Percentiles rank a stretch among this genome's conserved stretches.
Conservation (phyloP, 2,329 filamentous ascomycete genomes). For the Albifimbria verrucaria region DNA sequence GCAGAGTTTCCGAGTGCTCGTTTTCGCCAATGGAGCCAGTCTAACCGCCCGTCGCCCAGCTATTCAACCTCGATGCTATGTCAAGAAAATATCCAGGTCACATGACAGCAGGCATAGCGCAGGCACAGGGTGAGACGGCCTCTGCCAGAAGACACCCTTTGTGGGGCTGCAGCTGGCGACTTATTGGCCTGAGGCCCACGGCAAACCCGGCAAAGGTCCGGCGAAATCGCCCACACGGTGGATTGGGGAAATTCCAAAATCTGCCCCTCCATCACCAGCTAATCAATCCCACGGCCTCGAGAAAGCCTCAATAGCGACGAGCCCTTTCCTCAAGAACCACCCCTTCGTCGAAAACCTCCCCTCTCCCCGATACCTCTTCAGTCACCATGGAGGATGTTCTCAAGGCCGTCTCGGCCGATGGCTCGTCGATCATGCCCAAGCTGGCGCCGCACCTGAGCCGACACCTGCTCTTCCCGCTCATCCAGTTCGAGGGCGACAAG, state of each 20-base stretch:
- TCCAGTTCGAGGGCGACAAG: slow-evolving; percentile 84
- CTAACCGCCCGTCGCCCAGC: too few relatives aligned
- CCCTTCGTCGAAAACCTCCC: slow-evolving; percentile 10
- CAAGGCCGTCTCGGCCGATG: slow-evolving; percentile 56
- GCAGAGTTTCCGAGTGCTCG: not conserved
- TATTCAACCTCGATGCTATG: slow-evolving; percentile 1
- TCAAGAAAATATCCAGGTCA: slow-evolving; percentile 31
- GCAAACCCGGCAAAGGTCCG: slow-evolving; percentile 34
- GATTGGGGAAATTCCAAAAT: slow-evolving; percentile 40
- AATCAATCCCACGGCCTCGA: slow-evolving; percentile 9
- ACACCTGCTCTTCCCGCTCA: slow-evolving; percentile 92
- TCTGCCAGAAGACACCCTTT: too few relatives aligned
- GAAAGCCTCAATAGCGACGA: slow-evolving; percentile 14
- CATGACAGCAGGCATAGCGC: slow-evolving; percentile 27
- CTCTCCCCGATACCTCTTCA: slow-evolving; percentile 9
- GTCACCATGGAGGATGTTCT: slow-evolving; percentile 39
- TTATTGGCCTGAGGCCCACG: too few relatives aligned
- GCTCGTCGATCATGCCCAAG: slow-evolving; percentile 81
- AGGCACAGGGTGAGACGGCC: too few relatives aligned
- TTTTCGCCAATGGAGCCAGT: too few relatives aligned
- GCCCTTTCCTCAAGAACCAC: slow-evolving; percentile 16
- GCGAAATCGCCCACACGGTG: too few relatives aligned
- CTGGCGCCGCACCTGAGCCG: slow-evolving; percentile 90
- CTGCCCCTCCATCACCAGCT: slow-evolving; percentile 38
- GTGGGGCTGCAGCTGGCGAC: too few relatives aligned